phyloP scores from a whole-genome alignment of 129 eudicot genomes.

The Flaveria brownii region DNA sequence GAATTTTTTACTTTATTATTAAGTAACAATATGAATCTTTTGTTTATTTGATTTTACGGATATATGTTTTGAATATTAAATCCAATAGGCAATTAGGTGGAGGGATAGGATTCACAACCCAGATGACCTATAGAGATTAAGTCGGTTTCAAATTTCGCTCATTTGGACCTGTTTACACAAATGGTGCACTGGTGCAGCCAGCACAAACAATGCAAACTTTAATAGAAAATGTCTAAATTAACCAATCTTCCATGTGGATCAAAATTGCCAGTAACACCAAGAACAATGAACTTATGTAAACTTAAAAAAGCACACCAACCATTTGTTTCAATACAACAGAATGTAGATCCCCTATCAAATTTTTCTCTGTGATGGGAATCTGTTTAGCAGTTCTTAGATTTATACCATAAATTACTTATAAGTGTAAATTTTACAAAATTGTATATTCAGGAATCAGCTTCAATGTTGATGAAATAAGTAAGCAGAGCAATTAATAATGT shows the following conservation, averaged over 20 bases:
- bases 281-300: background rate
- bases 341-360: background rate
- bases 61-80: background rate
- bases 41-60: background rate
- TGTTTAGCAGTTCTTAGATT: constrained; percentile 18
- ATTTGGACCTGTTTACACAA: background rate
- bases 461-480: constrained; percentile 13
- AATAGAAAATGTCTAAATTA: too few species aligned
- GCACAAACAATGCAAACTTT: background rate
- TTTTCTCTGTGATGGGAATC: background rate
- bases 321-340: constrained; percentile 6
- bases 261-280: background rate
- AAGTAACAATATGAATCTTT: background rate
- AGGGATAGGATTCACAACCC: background rate
- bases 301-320: constrained; percentile 6
- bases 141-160: background rate
- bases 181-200: background rate
- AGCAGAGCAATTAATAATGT: constrained; percentile 19
- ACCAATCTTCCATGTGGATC: background rate
- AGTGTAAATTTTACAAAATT: constrained; percentile 26
- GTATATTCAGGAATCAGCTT: constrained; percentile 19
- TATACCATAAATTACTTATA: constrained; percentile 6
- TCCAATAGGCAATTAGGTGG: background rate
- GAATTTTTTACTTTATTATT: background rate
- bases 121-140: background rate